Evolutionary conservation across 2,329 filamentous ascomycete species (phyloP).

Genomic region (Aureobasidium pullulans): DNA sequence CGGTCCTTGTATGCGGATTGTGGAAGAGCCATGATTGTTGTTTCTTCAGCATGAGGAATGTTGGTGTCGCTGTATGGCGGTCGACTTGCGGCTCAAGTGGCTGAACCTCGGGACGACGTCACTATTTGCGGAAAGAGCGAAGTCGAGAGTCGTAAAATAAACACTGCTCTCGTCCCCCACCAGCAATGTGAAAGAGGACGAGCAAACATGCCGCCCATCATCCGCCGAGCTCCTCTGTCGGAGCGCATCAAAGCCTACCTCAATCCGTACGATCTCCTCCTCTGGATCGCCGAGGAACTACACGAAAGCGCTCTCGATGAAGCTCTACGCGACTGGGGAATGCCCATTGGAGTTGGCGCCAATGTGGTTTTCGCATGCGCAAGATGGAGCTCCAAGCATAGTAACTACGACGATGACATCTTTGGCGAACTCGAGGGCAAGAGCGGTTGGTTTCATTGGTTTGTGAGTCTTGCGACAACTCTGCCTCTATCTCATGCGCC

Average conservation of each 20-base stretch:
- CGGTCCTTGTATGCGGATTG: slow-evolving; percentile 64
- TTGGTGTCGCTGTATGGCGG: neutral
- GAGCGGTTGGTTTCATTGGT: slow-evolving; percentile 61
- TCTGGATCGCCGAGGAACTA: slow-evolving; percentile 88
- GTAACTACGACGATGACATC: slow-evolving; percentile 59
- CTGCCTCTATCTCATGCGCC: slow-evolving; percentile 12
- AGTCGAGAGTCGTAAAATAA: neutral
- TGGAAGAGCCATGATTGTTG: slow-evolving; percentile 49
- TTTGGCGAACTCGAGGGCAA: slow-evolving; percentile 53
- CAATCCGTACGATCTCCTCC: slow-evolving; percentile 80
- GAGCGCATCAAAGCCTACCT: slow-evolving; percentile 76
- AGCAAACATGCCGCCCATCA: slow-evolving; percentile 58
- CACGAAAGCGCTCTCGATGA: slow-evolving; percentile 90
- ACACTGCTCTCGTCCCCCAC: neutral
- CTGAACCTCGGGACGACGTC: slow-evolving; percentile 7
- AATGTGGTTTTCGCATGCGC: slow-evolving; percentile 79
- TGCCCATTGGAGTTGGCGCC: slow-evolving; percentile 64
- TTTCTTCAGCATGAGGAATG: neutral
- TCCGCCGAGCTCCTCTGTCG: slow-evolving; percentile 69
- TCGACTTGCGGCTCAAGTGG: neutral
- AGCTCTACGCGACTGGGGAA: slow-evolving; percentile 61
- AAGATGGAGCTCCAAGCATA: slow-evolving; percentile 36
- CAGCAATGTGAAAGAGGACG: neutral
- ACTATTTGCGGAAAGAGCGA: slow-evolving; percentile 3
- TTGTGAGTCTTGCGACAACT: slow-evolving; percentile 40